Evolutionary conservation across 768 basidiomycete genomes (phyloP).

Genomic region (Sporobolomyces pararoseus): DNA sequence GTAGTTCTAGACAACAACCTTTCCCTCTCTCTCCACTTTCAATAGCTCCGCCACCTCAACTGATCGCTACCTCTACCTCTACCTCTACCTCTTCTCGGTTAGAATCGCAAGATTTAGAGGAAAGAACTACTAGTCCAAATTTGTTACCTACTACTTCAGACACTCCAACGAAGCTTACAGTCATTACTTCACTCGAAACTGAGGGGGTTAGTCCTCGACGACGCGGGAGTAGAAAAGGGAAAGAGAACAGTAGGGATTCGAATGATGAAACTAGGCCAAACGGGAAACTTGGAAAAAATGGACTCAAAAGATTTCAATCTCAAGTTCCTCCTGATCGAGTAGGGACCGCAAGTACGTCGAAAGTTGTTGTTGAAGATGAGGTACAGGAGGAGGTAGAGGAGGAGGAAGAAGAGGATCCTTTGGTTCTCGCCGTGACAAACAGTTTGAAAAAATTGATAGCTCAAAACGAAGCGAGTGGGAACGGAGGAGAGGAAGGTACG

Average conservation of each 20-base stretch:
- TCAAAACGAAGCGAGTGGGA: not conserved
- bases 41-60: no score
- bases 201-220: not conserved
- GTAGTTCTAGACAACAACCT: not conserved
- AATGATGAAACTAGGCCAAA: no score
- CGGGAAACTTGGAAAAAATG: no score
- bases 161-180: not conserved
- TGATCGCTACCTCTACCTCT: no score
- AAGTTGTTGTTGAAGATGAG: no score
- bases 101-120: not conserved
- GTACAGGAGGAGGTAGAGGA: not conserved
- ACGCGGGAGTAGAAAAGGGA: not conserved
- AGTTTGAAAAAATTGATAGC: constrained; percentile 19
- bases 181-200: not conserved
- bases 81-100: no score
- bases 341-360: no score
- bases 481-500: not conserved
- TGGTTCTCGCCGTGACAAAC: constrained; percentile 25
- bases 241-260: not conserved
- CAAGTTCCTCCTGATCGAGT: no score
- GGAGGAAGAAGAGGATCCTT: not conserved
- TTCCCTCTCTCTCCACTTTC: no score
- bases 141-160: constrained; percentile 2
- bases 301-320: no score
- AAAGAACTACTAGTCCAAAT: not conserved